phyloP scores from a whole-genome alignment of 2,329 filamentous ascomycete species.

The Amylocarpus encephaloides region DNA sequence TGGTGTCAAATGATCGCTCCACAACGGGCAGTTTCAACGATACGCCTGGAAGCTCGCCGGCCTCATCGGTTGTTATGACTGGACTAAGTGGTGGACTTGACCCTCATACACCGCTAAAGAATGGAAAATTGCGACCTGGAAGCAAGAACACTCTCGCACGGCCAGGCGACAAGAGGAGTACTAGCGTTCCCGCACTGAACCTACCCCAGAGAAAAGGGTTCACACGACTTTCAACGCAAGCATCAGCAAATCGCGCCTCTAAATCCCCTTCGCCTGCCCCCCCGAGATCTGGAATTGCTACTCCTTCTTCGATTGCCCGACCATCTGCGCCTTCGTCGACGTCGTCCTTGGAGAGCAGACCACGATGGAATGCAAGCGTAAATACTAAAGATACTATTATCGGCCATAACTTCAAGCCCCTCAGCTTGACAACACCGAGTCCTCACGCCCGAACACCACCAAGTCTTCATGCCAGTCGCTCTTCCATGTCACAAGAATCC shows the following conservation, averaged over 20 bases:
- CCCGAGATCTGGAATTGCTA: slow-evolving; percentile 40
- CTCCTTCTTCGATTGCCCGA: slow-evolving; percentile 39
- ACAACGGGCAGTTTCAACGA: slow-evolving; percentile 38
- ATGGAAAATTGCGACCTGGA: slow-evolving; percentile 28
- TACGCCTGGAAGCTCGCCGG: slow-evolving; percentile 55
- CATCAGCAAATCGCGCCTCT: slow-evolving; percentile 34
- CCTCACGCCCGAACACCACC: slow-evolving; percentile 24
- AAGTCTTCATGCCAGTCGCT: slow-evolving; percentile 21
- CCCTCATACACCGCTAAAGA: slow-evolving; percentile 27
- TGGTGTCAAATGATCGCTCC: slow-evolving; percentile 50
- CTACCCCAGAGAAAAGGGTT: slow-evolving; percentile 33
- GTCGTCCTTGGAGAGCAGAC: slow-evolving; percentile 48
- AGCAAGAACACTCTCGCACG: slow-evolving; percentile 34
- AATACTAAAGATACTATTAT: slow-evolving; percentile 58
- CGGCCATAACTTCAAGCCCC: slow-evolving; percentile 62
- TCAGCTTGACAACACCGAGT: slow-evolving; percentile 43
- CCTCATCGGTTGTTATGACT: slow-evolving; percentile 55
- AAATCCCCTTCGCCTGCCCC: slow-evolving; percentile 32
- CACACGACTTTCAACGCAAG: slow-evolving; percentile 33
- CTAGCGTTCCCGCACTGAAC: slow-evolving; percentile 36
- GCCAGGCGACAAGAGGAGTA: slow-evolving; percentile 39
- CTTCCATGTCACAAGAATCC: slow-evolving; percentile 20
- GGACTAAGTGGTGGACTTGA: slow-evolving; percentile 39
- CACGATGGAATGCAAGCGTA: slow-evolving; percentile 66
- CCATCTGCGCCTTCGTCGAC: slow-evolving; percentile 37